phyloP scores from a whole-genome alignment of 2,329 filamentous ascomycete genomes.

The Aspergillus ustus region DNA sequence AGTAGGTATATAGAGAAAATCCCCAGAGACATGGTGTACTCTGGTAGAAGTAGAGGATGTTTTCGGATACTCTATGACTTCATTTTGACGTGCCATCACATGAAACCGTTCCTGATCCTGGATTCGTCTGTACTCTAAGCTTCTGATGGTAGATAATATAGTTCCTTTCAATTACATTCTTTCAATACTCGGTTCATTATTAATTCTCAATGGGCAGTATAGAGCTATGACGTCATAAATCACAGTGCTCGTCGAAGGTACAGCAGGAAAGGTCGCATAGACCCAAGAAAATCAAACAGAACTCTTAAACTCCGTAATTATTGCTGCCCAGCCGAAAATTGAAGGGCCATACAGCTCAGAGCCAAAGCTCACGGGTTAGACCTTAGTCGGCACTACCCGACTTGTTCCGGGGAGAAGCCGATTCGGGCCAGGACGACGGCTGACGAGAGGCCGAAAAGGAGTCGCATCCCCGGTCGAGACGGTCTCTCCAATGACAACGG shows the following conservation, averaged over 20 bases:
- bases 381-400: constrained; percentile 26
- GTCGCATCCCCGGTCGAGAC: neutral
- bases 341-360: neutral
- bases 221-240: neutral
- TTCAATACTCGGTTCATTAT: too few relatives aligned
- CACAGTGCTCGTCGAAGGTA: neutral
- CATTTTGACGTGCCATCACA: constrained; percentile 31
- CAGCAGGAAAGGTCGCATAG: neutral
- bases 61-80: constrained; percentile 29
- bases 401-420: constrained; percentile 30
- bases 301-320: neutral
- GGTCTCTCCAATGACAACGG: constrained; percentile 14
- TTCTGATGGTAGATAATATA: neutral
- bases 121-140: neutral
- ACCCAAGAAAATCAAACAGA: neutral
- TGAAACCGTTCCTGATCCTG: constrained; percentile 4
- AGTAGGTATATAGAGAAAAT: neutral
- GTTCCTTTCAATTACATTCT: neutral
- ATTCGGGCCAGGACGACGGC: constrained; percentile 25
- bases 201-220: neutral
- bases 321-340: neutral
- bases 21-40: neutral
- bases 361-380: constrained; percentile 9
- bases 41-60: neutral
- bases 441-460: constrained; percentile 20